Evolutionary conservation across 1,284 basidiomycete genomes (phyloP).

Genomic region (Marasmius oreades): DNA sequence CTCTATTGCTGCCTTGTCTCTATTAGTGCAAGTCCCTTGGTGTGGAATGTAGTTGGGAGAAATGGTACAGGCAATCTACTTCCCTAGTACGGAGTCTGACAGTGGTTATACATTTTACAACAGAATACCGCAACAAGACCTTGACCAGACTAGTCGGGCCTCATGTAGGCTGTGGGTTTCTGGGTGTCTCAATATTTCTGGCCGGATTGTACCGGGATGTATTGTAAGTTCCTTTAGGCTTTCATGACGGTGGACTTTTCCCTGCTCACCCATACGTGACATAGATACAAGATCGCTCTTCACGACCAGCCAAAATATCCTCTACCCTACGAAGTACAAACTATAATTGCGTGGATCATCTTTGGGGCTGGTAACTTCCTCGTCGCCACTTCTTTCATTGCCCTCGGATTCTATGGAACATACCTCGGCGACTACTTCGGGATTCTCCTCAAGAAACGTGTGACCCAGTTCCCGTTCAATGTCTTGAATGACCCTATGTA

Average conservation of each 20-base stretch:
- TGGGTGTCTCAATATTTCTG: slow-evolving; percentile 11
- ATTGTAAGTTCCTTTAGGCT: no score
- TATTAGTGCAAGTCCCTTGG: slow-evolving; percentile 8
- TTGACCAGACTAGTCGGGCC: slow-evolving; percentile 11
- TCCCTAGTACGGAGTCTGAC: no score
- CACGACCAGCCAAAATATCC: slow-evolving; percentile 36
- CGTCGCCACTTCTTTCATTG: slow-evolving; percentile 9
- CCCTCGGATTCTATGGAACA: slow-evolving; percentile 16
- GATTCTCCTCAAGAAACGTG: slow-evolving; percentile 10
- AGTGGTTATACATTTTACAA: background rate
- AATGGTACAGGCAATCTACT: slow-evolving; percentile 11
- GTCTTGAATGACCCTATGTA: slow-evolving; percentile 15
- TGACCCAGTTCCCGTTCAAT: slow-evolving; percentile 12
- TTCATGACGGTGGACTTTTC: background rate
- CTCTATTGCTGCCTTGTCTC: slow-evolving; percentile 11
- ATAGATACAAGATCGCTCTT: slow-evolving; percentile 31
- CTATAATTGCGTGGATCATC: slow-evolving; percentile 6
- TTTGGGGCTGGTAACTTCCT: slow-evolving; percentile 14
- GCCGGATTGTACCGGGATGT: slow-evolving; percentile 15
- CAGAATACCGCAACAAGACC: slow-evolving; percentile 9
- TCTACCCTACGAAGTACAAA: slow-evolving; percentile 28
- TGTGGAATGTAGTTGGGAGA: slow-evolving; percentile 14
- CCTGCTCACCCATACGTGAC: background rate
- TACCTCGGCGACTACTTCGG: slow-evolving; percentile 16
- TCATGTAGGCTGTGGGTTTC: slow-evolving; percentile 4